These are phyloP conservation scores for Tetracladium marchalianum DNA, from an alignment of 495 filamentous ascomycete genomes.

Conservation along the genomic window DNA sequence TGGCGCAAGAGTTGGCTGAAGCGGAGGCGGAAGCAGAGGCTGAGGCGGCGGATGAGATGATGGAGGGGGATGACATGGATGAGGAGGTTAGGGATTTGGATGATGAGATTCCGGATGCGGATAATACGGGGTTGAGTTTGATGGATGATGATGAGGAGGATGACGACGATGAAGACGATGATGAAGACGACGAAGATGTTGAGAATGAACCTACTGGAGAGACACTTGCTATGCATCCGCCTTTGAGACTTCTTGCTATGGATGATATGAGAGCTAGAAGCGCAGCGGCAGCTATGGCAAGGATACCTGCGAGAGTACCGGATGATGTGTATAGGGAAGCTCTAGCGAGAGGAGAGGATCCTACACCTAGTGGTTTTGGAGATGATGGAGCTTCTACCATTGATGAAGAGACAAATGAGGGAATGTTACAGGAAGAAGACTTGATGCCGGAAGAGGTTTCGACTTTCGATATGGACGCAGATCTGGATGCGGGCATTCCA, in stretches of 20 bases:
- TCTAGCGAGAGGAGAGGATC: slow-evolving; percentile 34
- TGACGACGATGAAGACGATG: slow-evolving; percentile 32
- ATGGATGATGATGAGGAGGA: slow-evolving; percentile 35
- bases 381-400: slow-evolving; percentile 17
- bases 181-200: slow-evolving; percentile 15
- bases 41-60: slow-evolving; percentile 40
- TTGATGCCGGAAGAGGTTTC: slow-evolving; percentile 25
- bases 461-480: slow-evolving; percentile 43
- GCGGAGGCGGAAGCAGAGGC: slow-evolving; percentile 25
- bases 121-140: slow-evolving; percentile 33
- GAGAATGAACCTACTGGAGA: slow-evolving; percentile 19
- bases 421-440: slow-evolving; percentile 46
- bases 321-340: slow-evolving; percentile 36
- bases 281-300: background rate
- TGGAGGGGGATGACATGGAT: slow-evolving; percentile 51
- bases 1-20: slow-evolving; percentile 52
- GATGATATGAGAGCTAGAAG: slow-evolving; percentile 25
- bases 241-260: slow-evolving; percentile 19
- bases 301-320: slow-evolving; percentile 22
- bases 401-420: slow-evolving; percentile 27
- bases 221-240: slow-evolving; percentile 20
- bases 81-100: slow-evolving; percentile 42
- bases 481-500: slow-evolving; percentile 59
- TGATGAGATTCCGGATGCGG: slow-evolving; percentile 58
- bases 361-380: slow-evolving; percentile 26